These are phyloP conservation scores for Didymella pinodella DNA, from an alignment of 2,329 filamentous ascomycete genomes.

Conservation along the genomic window DNA sequence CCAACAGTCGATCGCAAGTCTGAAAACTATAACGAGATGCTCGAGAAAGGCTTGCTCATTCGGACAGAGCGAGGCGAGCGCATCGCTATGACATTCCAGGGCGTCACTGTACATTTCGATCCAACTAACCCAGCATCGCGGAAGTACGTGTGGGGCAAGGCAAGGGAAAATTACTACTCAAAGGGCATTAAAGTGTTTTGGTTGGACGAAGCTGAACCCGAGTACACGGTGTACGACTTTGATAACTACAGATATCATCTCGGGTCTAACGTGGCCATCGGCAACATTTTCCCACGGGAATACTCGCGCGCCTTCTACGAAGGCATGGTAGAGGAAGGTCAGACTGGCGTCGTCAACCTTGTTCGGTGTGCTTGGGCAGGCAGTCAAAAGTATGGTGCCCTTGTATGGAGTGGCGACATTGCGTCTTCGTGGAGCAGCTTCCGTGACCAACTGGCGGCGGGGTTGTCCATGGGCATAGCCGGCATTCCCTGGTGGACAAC, in stretches of 20 bases:
- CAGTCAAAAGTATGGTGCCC: constrained; percentile 69
- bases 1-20: constrained; percentile 68
- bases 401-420: constrained; percentile 74
- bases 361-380: constrained; percentile 65
- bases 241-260: constrained; percentile 69
- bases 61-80: constrained; percentile 67
- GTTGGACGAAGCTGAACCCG: constrained; percentile 74
- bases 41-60: constrained; percentile 67
- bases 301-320: constrained; percentile 69
- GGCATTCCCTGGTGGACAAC: constrained; percentile 47
- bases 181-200: constrained; percentile 71
- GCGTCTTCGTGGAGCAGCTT: constrained; percentile 69
- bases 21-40: constrained; percentile 69
- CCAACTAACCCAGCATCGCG: constrained; percentile 68
- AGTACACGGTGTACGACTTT: constrained; percentile 71
- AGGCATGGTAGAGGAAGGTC: constrained; percentile 62
- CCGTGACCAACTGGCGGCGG: constrained; percentile 67
- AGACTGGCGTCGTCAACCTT: constrained; percentile 67
- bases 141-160: constrained; percentile 66
- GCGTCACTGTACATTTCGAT: constrained; percentile 68
- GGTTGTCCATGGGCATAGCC: constrained; percentile 70
- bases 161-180: constrained; percentile 67
- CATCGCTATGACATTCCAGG: constrained; percentile 66
- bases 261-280: constrained; percentile 63
- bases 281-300: constrained; percentile 67